Conservation (phyloP, 192 early-diverging fungal species). For the Allomyces macrogynus region DNA sequence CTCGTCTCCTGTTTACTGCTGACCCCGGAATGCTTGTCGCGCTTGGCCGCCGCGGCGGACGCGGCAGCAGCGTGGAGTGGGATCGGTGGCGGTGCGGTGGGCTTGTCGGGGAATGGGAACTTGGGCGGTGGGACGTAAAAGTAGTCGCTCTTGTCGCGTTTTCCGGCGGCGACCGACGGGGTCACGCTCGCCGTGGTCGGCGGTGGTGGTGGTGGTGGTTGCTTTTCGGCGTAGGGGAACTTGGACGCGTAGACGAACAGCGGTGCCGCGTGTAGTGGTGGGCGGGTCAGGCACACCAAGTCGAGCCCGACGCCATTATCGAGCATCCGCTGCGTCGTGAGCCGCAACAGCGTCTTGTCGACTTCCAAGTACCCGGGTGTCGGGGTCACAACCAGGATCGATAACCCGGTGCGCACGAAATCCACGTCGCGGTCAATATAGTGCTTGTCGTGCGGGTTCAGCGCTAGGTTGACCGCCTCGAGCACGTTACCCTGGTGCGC, state of each 20-base stretch:
- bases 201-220: no score
- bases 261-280: slow-evolving; percentile 73
- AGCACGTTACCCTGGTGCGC: slow-evolving; percentile 85
- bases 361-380: slow-evolving; percentile 79
- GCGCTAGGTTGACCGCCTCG: slow-evolving; percentile 85
- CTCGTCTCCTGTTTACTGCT: no score
- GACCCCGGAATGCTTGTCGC: background rate
- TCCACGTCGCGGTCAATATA: slow-evolving; percentile 70
- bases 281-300: slow-evolving; percentile 69
- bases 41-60: background rate
- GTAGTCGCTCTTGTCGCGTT: no score
- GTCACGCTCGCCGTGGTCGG: background rate
- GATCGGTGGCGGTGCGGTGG: background rate
- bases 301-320: slow-evolving; percentile 79
- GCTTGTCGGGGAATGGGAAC: background rate
- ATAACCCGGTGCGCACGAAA: slow-evolving; percentile 67
- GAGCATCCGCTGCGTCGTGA: slow-evolving; percentile 88
- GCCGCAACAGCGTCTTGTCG: slow-evolving; percentile 55
- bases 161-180: background rate
- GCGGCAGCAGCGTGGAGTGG: background rate
- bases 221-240: background rate
- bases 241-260: slow-evolving; percentile 60
- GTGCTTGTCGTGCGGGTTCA: slow-evolving; percentile 86
- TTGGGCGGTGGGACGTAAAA: background rate
- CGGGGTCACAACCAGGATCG: slow-evolving; percentile 73